Conservation (phyloP, 148 eudicot species). For the Persicaria tinctoria region DNA sequence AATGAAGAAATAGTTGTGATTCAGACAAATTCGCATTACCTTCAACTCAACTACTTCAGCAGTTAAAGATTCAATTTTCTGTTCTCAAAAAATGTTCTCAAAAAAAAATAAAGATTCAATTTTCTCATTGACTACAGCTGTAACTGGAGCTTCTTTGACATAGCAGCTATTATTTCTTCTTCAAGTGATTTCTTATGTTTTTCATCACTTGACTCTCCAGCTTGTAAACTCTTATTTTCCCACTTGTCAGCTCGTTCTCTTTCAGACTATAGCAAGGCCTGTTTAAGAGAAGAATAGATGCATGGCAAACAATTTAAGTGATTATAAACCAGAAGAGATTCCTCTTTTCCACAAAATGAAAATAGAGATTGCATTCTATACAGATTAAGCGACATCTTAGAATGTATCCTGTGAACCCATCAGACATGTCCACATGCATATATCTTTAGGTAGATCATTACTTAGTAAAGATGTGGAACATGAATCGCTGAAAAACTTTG, state of each 20-base stretch:
- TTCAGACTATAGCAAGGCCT: constrained; percentile 19
- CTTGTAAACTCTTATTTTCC: constrained; percentile 50
- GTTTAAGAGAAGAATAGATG: background rate
- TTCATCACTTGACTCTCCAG: background rate
- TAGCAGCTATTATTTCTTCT: background rate
- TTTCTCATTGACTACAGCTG: background rate
- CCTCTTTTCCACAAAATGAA: background rate
- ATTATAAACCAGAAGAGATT: background rate
- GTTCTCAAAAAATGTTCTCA: too few species aligned
- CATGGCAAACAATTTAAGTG: background rate
- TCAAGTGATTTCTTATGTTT: background rate
- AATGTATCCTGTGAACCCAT: constrained; percentile 53
- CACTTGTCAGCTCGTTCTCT: constrained; percentile 52
- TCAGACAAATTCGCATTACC: background rate
- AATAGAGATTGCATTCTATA: background rate
- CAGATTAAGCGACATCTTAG: too few species aligned
- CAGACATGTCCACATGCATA: too few species aligned
- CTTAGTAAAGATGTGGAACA: too few species aligned
- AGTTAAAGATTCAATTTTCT: background rate
- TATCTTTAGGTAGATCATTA: too few species aligned
- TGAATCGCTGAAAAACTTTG: too few species aligned
- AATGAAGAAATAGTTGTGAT: background rate
- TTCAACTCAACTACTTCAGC: constrained; percentile 3
- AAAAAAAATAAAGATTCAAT: background rate
- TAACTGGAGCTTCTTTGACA: background rate